phyloP scores from a whole-genome alignment of 306 rosid species.

The Amphicarpaea edgeworthii region DNA sequence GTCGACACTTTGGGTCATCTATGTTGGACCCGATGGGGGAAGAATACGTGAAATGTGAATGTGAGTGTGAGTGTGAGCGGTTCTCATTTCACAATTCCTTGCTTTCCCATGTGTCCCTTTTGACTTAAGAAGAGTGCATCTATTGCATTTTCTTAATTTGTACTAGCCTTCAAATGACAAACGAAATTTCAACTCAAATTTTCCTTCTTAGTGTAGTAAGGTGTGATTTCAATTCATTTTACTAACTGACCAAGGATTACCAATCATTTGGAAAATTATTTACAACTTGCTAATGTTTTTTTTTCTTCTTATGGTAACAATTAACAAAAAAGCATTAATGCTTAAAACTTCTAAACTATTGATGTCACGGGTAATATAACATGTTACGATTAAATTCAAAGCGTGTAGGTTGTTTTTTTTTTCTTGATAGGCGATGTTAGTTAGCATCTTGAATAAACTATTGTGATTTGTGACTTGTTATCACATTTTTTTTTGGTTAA shows the following conservation, averaged over 20 bases:
- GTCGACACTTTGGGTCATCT: slow-evolving; percentile 25
- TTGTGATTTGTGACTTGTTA: background rate
- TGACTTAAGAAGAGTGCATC: background rate
- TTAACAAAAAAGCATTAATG: background rate
- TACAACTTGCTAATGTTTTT: background rate
- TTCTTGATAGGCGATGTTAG: background rate
- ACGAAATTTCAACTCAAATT: slow-evolving; percentile 8
- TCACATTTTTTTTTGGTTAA: slow-evolving; percentile 21
- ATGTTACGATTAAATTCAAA: background rate
- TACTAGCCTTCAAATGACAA: background rate
- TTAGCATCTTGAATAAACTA: slow-evolving; percentile 4
- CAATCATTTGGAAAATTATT: slow-evolving; percentile 20
- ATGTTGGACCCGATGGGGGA: background rate
- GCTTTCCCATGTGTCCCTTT: slow-evolving; percentile 14
- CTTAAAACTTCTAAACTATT: background rate
- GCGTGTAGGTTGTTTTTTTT: background rate
- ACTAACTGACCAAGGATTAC: background rate
- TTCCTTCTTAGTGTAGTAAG: background rate
- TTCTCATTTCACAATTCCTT: background rate
- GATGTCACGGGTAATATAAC: slow-evolving; percentile 23
- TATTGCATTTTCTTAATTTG: slow-evolving; percentile 9
- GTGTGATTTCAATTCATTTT: background rate
- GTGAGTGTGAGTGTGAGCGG: slow-evolving; percentile 2
- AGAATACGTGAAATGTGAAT: background rate
- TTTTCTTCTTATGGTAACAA: slow-evolving; percentile 20